These are phyloP conservation scores for Plenodomus tracheiphilus DNA, from an alignment of 2,329 filamentous ascomycete genomes.

Conservation along the genomic window DNA sequence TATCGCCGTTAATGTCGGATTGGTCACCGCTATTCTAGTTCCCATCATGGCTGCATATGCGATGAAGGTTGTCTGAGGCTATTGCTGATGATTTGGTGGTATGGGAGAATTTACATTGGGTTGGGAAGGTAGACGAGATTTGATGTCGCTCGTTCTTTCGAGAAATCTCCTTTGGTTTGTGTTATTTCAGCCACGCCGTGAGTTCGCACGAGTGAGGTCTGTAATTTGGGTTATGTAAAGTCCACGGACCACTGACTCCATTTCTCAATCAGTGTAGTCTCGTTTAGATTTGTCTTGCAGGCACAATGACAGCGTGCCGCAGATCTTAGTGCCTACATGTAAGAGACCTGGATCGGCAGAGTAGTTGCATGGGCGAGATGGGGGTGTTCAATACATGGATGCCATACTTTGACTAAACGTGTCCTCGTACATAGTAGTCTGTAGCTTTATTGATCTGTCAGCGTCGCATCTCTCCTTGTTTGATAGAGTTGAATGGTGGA, in stretches of 20 bases:
- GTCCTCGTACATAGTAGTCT: too few species aligned
- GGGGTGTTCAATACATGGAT: too few species aligned
- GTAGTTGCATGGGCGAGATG: not conserved
- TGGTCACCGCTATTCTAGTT: constrained; percentile 27
- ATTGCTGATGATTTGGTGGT: not conserved
- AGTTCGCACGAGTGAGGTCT: not conserved
- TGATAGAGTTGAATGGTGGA: too few species aligned
- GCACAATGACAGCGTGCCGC: not conserved
- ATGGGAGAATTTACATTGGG: not conserved
- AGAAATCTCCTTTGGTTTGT: not conserved
- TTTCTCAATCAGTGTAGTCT: too few species aligned
- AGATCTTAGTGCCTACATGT: not conserved
- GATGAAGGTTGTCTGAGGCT: constrained; percentile 16
- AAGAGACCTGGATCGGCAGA: not conserved
- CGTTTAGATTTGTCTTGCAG: not conserved
- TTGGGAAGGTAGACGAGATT: not conserved
- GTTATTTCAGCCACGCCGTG: not conserved
- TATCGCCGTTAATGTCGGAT: constrained; percentile 31
- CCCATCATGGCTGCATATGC: constrained; percentile 30
- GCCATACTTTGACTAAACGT: too few species aligned
- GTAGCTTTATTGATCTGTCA: too few species aligned
- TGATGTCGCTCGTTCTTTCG: not conserved
- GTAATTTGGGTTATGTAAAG: not conserved
- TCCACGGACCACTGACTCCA: too few species aligned
- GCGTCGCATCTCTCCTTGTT: too few species aligned